A percentile compares a stretch with the other conserved stretches of the same genome.
Evolutionary conservation across 345 rosid genomes (phyloP).

Genomic region (Punica granatum): DNA sequence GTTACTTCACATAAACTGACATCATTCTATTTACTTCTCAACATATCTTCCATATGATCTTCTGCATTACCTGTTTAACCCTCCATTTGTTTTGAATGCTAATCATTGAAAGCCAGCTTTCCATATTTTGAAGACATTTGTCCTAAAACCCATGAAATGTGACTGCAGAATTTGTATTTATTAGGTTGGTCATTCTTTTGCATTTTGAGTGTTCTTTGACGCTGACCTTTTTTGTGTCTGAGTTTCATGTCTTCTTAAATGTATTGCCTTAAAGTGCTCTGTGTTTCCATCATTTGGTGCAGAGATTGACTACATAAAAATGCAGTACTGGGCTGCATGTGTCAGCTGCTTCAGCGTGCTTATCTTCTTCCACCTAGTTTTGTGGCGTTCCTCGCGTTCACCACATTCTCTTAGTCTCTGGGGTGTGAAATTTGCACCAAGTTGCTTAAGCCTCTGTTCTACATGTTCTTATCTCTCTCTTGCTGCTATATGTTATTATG

Average conservation of each 20-base stretch:
- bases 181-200: background rate
- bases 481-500: conserved; percentile 7
- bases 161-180: background rate
- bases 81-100: background rate
- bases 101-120: background rate
- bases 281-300: background rate
- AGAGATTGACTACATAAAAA: conserved; percentile 24
- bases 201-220: background rate
- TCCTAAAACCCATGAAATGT: background rate
- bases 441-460: conserved; percentile 36
- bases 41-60: too few species aligned
- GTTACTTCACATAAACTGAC: too few species aligned
- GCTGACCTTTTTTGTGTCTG: background rate
- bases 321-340: conserved; percentile 79
- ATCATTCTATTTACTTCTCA: too few species aligned
- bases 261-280: background rate
- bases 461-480: conserved; percentile 35
- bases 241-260: background rate
- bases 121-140: too few species aligned
- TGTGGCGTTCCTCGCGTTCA: conserved; percentile 18
- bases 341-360: conserved; percentile 63
- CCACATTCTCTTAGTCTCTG: conserved; percentile 23
- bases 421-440: conserved; percentile 37
- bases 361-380: conserved; percentile 38
- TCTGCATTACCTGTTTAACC: background rate